Conservation (phyloP, 2,329 filamentous ascomycete genomes). For the Xylaria sp. region DNA sequence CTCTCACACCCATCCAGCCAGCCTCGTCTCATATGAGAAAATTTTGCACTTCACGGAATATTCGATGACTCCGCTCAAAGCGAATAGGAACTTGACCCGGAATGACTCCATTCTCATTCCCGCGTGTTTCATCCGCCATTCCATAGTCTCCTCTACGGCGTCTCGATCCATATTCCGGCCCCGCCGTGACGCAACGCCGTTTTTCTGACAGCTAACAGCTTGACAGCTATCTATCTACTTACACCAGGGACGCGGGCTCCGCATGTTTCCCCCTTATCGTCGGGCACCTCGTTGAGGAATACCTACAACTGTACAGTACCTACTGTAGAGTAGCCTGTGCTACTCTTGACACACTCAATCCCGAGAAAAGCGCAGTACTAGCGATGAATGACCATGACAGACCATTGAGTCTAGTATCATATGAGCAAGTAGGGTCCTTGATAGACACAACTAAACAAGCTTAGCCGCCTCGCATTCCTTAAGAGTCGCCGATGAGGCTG, state of each 20-base stretch:
- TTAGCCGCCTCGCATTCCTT: constrained; percentile 8
- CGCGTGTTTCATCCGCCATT: constrained; percentile 37
- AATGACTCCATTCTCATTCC: constrained; percentile 30
- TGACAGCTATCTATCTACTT: not conserved
- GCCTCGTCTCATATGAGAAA: constrained; percentile 20
- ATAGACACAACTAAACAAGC: constrained; percentile 16
- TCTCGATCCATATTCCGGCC: constrained; percentile 17
- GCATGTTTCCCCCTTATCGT: constrained; percentile 22
- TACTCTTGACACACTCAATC: not conserved
- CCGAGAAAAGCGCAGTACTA: constrained; percentile 9
- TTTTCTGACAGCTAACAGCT: constrained; percentile 23
- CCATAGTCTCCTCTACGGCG: constrained; percentile 27
- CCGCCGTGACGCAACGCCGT: constrained; percentile 33
- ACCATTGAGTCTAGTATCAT: not conserved
- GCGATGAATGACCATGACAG: not conserved
- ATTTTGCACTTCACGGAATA: constrained; percentile 14
- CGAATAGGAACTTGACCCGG: constrained; percentile 38
- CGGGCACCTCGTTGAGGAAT: not conserved
- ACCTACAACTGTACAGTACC: not conserved
- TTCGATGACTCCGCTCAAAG: constrained; percentile 11
- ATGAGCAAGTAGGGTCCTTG: not conserved
- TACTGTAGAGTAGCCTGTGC: not conserved
- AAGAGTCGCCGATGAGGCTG: constrained; percentile 25
- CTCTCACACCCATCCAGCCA: constrained; percentile 9
- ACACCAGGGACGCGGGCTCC: constrained; percentile 3